phyloP scores from a whole-genome alignment of 768 basidiomycete genomes.

The Epithele typhae region DNA sequence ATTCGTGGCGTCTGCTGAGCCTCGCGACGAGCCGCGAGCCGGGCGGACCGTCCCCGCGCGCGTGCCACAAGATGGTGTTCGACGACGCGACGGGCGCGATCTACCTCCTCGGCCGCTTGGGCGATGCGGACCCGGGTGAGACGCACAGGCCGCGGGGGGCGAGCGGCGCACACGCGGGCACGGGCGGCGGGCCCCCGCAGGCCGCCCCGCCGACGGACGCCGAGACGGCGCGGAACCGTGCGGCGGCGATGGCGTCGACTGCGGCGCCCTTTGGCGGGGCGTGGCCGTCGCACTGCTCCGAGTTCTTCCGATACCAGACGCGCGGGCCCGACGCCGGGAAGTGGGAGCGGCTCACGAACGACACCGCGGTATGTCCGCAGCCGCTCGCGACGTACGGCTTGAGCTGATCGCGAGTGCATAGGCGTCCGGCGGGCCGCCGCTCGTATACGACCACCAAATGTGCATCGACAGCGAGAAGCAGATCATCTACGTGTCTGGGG shows the following conservation, averaged over 20 bases:
- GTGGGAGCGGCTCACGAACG: conserved; percentile 68
- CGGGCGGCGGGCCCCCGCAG: background rate
- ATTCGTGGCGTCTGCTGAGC: conserved; percentile 60
- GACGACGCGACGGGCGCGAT: conserved; percentile 66
- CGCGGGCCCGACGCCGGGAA: conserved; percentile 55
- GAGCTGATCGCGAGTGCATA: conserved; percentile 19
- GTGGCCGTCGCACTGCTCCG: conserved; percentile 43
- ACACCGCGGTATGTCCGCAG: conserved; percentile 62
- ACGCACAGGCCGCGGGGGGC: background rate
- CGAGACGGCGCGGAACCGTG: background rate
- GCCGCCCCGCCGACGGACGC: background rate
- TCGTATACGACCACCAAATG: conserved; percentile 82
- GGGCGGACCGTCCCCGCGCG: conserved; percentile 66
- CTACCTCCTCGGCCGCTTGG: conserved; percentile 68
- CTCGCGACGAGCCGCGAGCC: conserved; percentile 48
- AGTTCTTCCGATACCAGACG: conserved; percentile 76
- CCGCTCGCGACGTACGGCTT: background rate
- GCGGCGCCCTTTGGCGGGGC: background rate
- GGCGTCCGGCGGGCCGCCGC: conserved; percentile 64
- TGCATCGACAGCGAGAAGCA: conserved; percentile 68
- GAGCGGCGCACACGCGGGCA: background rate
- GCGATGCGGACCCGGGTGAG: conserved; percentile 42
- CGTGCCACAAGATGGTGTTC: conserved; percentile 82
- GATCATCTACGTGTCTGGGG: conserved; percentile 73
- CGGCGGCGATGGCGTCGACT: background rate